Evolutionary conservation across 2,329 filamentous ascomycete species (phyloP).

Genomic region (Fusarium sp.): DNA sequence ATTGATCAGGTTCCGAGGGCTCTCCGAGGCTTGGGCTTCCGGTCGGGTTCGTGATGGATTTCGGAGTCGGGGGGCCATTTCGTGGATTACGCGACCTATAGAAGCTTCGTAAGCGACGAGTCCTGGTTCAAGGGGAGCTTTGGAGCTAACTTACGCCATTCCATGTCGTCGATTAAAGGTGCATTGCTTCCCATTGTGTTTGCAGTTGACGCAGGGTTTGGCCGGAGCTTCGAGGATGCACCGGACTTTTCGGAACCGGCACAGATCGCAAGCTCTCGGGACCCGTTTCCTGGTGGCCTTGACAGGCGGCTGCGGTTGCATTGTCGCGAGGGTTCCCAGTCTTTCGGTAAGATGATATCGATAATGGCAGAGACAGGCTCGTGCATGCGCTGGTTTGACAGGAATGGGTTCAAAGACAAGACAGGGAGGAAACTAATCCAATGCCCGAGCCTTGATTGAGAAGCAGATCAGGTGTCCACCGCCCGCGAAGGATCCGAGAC

Average conservation of each 20-base stretch:
- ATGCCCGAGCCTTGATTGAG: constrained; percentile 12
- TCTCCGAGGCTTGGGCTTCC: background rate
- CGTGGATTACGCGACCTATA: constrained; percentile 12
- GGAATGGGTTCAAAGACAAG: background rate
- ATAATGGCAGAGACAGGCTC: background rate
- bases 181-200: constrained; percentile 41
- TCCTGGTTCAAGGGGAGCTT: background rate
- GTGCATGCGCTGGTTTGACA: background rate
- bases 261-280: constrained; percentile 38
- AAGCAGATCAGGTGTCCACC: constrained; percentile 14
- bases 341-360: background rate
- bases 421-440: background rate
- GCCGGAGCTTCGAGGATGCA: constrained; percentile 40
- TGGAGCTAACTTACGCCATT: constrained; percentile 12
- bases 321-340: background rate
- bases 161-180: constrained; percentile 36
- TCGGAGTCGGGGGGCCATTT: constrained; percentile 8
- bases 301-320: constrained; percentile 11
- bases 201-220: constrained; percentile 42
- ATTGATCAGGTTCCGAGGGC: background rate
- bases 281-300: constrained; percentile 34
- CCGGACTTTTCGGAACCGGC: constrained; percentile 39
- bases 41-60: background rate
- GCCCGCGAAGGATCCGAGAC: constrained; percentile 21
- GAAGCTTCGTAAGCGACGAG: background rate